Conservation (phyloP, 306 rosid genomes). For the Abrus pulchellus region DNA sequence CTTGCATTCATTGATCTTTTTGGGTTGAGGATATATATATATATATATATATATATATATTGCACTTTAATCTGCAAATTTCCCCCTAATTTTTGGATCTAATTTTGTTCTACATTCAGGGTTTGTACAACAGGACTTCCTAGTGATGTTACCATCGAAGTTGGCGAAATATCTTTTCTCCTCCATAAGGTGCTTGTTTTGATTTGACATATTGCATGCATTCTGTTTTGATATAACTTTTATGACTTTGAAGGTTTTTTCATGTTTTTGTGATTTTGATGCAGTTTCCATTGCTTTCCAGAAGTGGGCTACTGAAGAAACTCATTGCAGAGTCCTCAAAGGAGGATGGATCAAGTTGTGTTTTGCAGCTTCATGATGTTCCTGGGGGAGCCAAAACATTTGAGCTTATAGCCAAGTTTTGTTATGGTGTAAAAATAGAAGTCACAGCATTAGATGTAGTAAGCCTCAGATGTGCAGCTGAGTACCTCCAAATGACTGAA, state of each 20-base stretch:
- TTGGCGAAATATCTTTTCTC: slow-evolving; percentile 83
- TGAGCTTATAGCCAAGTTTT: slow-evolving; percentile 71
- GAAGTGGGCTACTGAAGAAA: slow-evolving; percentile 81
- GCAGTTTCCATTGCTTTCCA: slow-evolving; percentile 95
- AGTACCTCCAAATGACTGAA: slow-evolving; percentile 85
- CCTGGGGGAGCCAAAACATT: slow-evolving; percentile 85
- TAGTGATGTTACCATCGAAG: slow-evolving; percentile 77
- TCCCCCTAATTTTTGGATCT: slow-evolving; percentile 17
- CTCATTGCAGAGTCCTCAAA: slow-evolving; percentile 64
- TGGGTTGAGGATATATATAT: background rate
- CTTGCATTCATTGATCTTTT: background rate
- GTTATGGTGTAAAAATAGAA: slow-evolving; percentile 74
- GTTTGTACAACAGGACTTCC: slow-evolving; percentile 83
- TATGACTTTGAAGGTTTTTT: background rate
- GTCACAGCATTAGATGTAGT: slow-evolving; percentile 68
- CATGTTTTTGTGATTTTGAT: slow-evolving; percentile 46
- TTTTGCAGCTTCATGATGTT: slow-evolving; percentile 71
- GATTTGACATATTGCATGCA: slow-evolving; percentile 11
- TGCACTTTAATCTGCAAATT: background rate
- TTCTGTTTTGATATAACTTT: background rate
- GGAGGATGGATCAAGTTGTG: slow-evolving; percentile 64
- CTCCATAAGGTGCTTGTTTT: slow-evolving; percentile 79
- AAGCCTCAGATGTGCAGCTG: slow-evolving; percentile 88
- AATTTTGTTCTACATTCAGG: slow-evolving; percentile 58
- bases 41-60: background rate